Conservation (phyloP, 176 grass and related monocot species). For the Carex pumila region DNA sequence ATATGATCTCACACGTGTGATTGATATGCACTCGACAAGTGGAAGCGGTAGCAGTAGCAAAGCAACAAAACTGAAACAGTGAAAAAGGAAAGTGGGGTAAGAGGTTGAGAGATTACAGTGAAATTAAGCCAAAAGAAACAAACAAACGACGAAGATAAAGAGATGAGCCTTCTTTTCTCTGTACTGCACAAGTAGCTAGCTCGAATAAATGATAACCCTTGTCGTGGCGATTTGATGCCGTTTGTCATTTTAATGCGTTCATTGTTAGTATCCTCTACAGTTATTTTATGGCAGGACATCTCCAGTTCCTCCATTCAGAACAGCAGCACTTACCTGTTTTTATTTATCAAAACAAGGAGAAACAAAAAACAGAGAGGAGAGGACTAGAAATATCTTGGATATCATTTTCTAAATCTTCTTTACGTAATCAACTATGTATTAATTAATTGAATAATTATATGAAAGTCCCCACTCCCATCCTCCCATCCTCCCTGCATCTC, state of each 20-base stretch:
- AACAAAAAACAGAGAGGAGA: too few species aligned
- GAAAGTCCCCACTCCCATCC: too few species aligned
- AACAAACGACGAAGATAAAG: conserved; percentile 12
- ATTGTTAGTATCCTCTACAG: neutral
- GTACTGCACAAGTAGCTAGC: neutral
- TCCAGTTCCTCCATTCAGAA: neutral
- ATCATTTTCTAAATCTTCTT: too few species aligned
- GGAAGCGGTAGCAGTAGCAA: neutral
- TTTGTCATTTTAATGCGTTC: neutral
- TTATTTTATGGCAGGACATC: neutral
- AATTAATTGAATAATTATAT: too few species aligned
- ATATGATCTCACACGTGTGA: too few species aligned
- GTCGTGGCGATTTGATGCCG: conserved; percentile 20
- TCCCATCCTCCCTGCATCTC: too few species aligned
- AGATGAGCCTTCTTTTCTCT: neutral
- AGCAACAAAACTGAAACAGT: neutral
- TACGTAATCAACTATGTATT: too few species aligned
- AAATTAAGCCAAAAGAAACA: neutral
- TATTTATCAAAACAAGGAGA: too few species aligned
- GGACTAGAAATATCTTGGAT: too few species aligned
- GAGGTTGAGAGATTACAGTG: neutral
- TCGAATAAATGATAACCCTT: neutral
- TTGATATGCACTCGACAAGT: too few species aligned
- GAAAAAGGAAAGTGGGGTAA: neutral
- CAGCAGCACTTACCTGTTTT: too few species aligned